A percentile compares a stretch with the other conserved stretches of the same genome.
phyloP scores from a whole-genome alignment of 2,329 filamentous ascomycete species.

The Drechslerella coelobrocha region DNA sequence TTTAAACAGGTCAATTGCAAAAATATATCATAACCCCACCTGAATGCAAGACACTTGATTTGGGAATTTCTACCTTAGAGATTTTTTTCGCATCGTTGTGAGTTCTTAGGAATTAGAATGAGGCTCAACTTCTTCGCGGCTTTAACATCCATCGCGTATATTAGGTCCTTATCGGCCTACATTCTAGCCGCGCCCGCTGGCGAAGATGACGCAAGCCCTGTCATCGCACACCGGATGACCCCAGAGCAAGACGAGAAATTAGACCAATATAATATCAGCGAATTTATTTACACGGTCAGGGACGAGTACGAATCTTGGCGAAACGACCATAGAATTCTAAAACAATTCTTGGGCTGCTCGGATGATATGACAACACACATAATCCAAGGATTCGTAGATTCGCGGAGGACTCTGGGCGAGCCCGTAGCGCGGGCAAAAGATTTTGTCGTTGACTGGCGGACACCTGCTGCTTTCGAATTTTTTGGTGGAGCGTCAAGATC shows the following conservation, averaged over 20 bases:
- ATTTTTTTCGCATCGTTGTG: conserved; percentile 1
- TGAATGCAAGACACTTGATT: no score
- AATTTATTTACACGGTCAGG: conserved; percentile 1
- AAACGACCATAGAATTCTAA: neutral
- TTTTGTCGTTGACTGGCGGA: conserved; percentile 15
- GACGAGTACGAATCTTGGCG: neutral
- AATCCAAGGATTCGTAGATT: neutral
- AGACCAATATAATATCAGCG: neutral
- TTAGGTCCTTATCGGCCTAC: no score
- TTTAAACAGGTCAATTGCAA: no score
- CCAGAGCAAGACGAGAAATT: neutral
- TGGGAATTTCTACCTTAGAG: neutral
- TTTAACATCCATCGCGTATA: no score
- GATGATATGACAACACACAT: neutral
- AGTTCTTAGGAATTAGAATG: no score
- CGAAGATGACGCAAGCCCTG: no score
- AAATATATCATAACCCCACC: no score
- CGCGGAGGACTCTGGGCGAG: neutral
- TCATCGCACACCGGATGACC: no score
- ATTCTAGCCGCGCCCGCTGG: no score
- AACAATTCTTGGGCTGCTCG: neutral
- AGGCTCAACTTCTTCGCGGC: no score
- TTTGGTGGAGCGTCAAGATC: conserved; percentile 2
- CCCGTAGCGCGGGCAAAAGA: neutral
- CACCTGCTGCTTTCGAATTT: conserved; percentile 16